Conservation (phyloP, 169 alveolate genomes). For the Plasmodium vinckei region DNA sequence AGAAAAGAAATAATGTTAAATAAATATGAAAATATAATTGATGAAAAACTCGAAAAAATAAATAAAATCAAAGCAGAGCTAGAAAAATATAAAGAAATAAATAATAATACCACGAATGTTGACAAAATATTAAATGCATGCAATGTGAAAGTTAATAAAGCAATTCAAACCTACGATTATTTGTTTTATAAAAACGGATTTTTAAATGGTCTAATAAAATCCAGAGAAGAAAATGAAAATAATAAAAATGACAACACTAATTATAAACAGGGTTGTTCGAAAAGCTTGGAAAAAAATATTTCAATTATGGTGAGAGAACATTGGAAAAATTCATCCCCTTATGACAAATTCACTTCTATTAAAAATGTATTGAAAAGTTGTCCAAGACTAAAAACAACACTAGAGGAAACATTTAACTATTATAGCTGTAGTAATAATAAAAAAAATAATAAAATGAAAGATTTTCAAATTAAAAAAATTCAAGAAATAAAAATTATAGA, state of each 20-base stretch:
- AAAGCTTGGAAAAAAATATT: conserved; percentile 21
- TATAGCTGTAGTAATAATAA: conserved; percentile 64
- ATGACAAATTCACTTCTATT: conserved; percentile 81
- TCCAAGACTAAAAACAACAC: conserved; percentile 80
- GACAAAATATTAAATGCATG: conserved; percentile 32
- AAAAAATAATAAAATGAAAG: conserved; percentile 43
- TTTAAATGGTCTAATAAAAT: conserved; percentile 22
- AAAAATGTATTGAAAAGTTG: conserved; percentile 80
- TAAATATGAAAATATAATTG: conserved; percentile 50
- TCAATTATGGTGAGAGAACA: conserved; percentile 71
- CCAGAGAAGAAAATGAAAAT: conserved; percentile 13
- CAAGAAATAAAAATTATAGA: conserved; percentile 67
- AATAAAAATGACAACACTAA: no score
- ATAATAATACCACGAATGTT: background rate
- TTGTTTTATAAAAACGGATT: conserved; percentile 38
- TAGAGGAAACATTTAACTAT: conserved; percentile 81
- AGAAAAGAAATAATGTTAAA: conserved; percentile 48
- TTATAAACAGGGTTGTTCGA: background rate
- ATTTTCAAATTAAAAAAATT: conserved; percentile 43
- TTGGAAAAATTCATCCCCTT: conserved; percentile 83
- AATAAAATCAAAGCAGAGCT: conserved; percentile 23
- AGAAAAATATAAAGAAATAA: conserved; percentile 38
- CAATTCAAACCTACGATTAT: conserved; percentile 58
- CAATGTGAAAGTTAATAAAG: conserved; percentile 22
- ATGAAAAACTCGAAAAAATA: conserved; percentile 50